Conservation (phyloP, 2,329 filamentous ascomycete species). For the Ceratocystis huliohia region DNA sequence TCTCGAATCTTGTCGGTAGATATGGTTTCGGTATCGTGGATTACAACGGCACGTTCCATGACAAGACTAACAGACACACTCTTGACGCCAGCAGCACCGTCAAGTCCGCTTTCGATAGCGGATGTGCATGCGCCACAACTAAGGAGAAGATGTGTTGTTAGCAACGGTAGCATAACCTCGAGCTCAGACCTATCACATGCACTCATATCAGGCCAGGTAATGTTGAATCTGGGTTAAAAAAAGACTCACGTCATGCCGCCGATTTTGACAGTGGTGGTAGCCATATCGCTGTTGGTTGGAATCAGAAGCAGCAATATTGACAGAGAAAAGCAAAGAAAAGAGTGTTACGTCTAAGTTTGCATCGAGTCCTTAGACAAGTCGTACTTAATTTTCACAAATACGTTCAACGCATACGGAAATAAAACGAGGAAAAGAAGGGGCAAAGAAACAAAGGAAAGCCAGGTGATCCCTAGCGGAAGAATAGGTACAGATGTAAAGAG, state of each 20-base stretch:
- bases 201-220: neutral
- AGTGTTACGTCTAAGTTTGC: conserved; percentile 1
- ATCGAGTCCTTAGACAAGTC: conserved; percentile 8
- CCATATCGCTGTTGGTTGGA: conserved; percentile 38
- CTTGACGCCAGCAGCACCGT: conserved; percentile 65
- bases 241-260: conserved; percentile 66
- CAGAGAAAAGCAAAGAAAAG: conserved; percentile 11
- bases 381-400: neutral
- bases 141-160: neutral
- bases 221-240: conserved; percentile 1
- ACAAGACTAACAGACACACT: conserved; percentile 85
- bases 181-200: neutral
- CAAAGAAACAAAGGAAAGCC: neutral
- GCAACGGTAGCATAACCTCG: neutral
- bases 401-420: conserved; percentile 6
- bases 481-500: neutral
- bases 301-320: conserved; percentile 6
- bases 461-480: neutral
- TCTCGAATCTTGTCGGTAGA: conserved; percentile 65
- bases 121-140: conserved; percentile 84
- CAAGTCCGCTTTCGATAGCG: conserved; percentile 85
- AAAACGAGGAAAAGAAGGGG: neutral
- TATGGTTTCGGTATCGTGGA: conserved; percentile 68
- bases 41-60: conserved; percentile 88
- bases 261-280: conserved; percentile 80